These are phyloP conservation scores for Fusarium sp. DNA, from an alignment of 2,329 filamentous ascomycete genomes.

Conservation along the genomic window DNA sequence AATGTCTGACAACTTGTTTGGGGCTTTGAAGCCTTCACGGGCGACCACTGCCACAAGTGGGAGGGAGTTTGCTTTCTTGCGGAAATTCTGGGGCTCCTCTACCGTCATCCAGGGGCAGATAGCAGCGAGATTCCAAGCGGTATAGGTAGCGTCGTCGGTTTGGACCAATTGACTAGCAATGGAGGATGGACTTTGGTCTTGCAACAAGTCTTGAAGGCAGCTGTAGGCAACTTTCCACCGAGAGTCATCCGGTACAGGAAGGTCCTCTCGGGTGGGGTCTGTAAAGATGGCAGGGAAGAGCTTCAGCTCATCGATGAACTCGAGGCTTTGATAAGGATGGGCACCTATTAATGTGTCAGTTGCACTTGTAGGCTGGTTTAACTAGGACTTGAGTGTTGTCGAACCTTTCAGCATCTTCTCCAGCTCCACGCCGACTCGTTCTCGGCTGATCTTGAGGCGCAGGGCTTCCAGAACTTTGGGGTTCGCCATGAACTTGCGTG, in stretches of 20 bases:
- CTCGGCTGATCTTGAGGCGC: slow-evolving; percentile 89
- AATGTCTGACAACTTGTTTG: slow-evolving; percentile 79
- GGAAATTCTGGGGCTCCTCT: slow-evolving; percentile 54
- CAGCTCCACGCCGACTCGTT: slow-evolving; percentile 87
- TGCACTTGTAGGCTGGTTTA: background rate
- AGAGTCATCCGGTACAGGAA: slow-evolving; percentile 65
- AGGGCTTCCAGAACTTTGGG: slow-evolving; percentile 82
- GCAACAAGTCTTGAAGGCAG: slow-evolving; percentile 65
- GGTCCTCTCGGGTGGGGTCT: slow-evolving; percentile 68
- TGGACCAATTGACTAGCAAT: slow-evolving; percentile 68
- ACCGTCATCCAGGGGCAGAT: slow-evolving; percentile 78
- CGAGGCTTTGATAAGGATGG: slow-evolving; percentile 70
- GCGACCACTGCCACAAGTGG: slow-evolving; percentile 66
- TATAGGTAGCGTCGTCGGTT: slow-evolving; percentile 73
- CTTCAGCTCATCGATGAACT: slow-evolving; percentile 72
- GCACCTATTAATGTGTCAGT: slow-evolving; percentile 56
- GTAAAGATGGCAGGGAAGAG: slow-evolving; percentile 82
- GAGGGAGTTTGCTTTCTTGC: slow-evolving; percentile 62
- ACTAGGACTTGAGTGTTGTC: background rate
- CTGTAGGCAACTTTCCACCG: slow-evolving; percentile 75
- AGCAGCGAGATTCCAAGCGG: slow-evolving; percentile 81
- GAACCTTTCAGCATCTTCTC: slow-evolving; percentile 89
- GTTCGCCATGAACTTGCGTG: slow-evolving; percentile 80
- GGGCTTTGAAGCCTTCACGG: slow-evolving; percentile 81
- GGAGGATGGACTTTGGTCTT: slow-evolving; percentile 57